Base-by-base conservation (phyloP, 805 yeast species). In the Suhomyces pyralidae region DNA sequence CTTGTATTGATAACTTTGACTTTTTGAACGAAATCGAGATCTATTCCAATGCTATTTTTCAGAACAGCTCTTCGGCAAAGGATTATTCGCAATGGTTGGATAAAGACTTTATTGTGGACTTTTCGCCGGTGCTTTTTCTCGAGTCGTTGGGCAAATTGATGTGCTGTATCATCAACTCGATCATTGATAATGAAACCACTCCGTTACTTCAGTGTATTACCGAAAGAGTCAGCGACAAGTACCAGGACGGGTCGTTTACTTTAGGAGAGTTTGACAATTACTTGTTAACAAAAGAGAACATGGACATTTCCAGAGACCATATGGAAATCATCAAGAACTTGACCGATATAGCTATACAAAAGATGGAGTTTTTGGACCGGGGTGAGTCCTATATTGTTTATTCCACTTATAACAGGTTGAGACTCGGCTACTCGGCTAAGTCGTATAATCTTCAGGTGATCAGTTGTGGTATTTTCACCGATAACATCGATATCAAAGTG, bases 391-490 rank as follows among this genome's bases (percentile, higher is more conserved):
- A 78, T 62, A 74, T 84, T 53, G 83, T 79, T 25, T 70, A 83
- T 54, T 79, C 82, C 0, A 77, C 83, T 4, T 68, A 68, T 36
- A 70, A 73, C 40, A 69, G 85, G 42, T 67, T 83, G 46, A 72
- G 71, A 40, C 64, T 79, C 22, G 85, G 86, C 0, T 78, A 81
- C 57, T 61, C 70, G 25, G 74, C 85, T n/a, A 85, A 85, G 63
- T 69, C 82, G 22, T 64, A 70, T 50, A 80, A 81, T 20, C 68
- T 88, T 32, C 86, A 86, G 62, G 77, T 85, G n/a, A 75, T 88
- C 7, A 78, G 83, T 6, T 78, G 82, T 47, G 85, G 87, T 8
- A 71, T 77, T 51, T 66, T 76, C 26, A 69, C 78, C 20, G 81
- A 80, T 22, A 67, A 74, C 40, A 70, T 80, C 36, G 75, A 76